These are phyloP conservation scores for Podaxis carcinomalis DNA, from an alignment of 768 basidiomycete genomes.

Conservation along the genomic window DNA sequence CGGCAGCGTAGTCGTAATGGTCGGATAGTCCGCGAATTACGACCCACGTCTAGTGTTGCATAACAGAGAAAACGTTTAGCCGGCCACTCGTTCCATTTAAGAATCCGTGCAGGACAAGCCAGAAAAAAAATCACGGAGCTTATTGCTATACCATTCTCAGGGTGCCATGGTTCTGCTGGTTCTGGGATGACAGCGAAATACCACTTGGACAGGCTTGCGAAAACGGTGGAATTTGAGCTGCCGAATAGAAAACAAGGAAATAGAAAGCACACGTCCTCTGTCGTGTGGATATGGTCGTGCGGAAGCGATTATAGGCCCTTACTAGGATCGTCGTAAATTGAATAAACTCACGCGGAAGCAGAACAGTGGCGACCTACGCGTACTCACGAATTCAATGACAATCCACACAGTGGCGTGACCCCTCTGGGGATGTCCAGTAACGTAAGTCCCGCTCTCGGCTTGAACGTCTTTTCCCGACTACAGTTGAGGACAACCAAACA, in stretches of 20 bases:
- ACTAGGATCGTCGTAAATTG: background rate
- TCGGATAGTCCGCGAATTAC: background rate
- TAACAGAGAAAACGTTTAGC: background rate
- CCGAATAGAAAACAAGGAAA: background rate
- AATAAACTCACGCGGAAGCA: background rate
- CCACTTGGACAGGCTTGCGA: conserved; percentile 1
- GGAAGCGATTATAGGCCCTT: background rate
- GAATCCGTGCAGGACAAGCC: background rate
- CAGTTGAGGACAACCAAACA: too few species aligned
- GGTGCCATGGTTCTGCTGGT: background rate
- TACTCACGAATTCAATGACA: background rate
- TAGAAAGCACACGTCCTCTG: background rate
- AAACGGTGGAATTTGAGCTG: background rate
- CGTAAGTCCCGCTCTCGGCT: conserved; percentile 1
- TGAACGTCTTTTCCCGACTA: background rate
- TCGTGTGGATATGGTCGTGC: background rate
- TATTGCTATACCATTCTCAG: background rate
- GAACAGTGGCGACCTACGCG: background rate
- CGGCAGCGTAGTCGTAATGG: background rate
- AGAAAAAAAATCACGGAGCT: background rate
- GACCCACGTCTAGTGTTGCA: background rate
- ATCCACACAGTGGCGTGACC: background rate
- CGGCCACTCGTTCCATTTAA: background rate
- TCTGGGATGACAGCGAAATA: background rate
- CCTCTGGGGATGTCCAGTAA: background rate